Conservation (phyloP, 257 asterid species). For the Salvia miltiorrhiza region DNA sequence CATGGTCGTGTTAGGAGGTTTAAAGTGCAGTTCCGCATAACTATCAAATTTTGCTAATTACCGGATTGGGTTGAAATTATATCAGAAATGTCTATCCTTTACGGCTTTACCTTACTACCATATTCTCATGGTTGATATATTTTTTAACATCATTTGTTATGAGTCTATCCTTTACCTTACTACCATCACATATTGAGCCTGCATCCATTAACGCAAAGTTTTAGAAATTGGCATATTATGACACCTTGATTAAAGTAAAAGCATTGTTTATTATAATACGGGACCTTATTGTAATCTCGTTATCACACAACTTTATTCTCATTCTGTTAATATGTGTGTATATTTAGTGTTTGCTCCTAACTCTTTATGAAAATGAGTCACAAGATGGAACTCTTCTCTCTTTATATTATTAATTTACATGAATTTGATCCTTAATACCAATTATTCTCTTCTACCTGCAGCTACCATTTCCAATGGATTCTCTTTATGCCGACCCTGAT, state of each 20-base stretch:
- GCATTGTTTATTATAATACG: not conserved
- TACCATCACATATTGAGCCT: not conserved
- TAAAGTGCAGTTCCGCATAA: not conserved
- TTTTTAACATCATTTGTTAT: not conserved
- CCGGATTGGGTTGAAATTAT: not conserved
- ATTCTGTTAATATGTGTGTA: not conserved
- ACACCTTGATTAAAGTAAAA: not conserved
- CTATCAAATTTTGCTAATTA: not conserved
- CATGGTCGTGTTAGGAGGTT: not conserved
- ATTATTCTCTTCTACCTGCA: slow-evolving; percentile 29
- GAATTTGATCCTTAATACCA: slow-evolving; percentile 17
- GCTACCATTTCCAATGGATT: slow-evolving; percentile 86
- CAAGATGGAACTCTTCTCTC: not conserved
- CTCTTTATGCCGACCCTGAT: slow-evolving; percentile 80
- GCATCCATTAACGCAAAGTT: not conserved
- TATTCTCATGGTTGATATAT: too few relatives aligned
- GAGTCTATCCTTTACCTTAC: not conserved
- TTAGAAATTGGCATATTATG: not conserved
- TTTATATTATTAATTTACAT: not conserved
- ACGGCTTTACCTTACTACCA: too few relatives aligned
- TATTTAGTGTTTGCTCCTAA: not conserved
- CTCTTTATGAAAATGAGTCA: not conserved
- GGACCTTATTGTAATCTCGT: not conserved
- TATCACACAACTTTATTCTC: not conserved
- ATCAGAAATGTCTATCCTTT: not conserved